A percentile compares a stretch with the other conserved stretches of the same genome.
Evolutionary conservation across 306 rosid species (phyloP).

Genomic region (Comarum palustre): DNA sequence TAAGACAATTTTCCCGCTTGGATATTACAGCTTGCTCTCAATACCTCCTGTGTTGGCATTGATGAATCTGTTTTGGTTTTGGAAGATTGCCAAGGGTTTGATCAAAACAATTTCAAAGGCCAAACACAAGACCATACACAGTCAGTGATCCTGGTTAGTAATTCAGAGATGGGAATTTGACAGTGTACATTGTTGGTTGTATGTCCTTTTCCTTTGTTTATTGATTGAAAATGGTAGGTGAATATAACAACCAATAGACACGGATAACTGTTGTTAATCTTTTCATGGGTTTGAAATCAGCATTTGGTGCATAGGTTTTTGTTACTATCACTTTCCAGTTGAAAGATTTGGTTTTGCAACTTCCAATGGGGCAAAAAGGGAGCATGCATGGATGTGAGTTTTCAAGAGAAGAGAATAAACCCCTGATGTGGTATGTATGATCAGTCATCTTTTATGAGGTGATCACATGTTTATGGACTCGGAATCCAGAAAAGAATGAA

Average conservation of each 20-base stretch:
- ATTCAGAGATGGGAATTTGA: constrained; percentile 5
- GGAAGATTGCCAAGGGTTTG: constrained; percentile 88
- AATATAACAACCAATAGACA: neutral
- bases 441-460: neutral
- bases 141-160: constrained; percentile 39
- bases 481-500: neutral
- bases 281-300: constrained; percentile 1
- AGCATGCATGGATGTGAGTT: neutral
- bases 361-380: neutral
- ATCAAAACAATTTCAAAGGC: constrained; percentile 65
- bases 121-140: constrained; percentile 59
- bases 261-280: neutral
- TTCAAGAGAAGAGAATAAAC: neutral
- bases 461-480: neutral
- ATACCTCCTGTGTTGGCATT: constrained; percentile 54
- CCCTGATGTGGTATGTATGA: neutral
- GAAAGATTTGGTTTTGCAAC: constrained; percentile 5
- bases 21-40: constrained; percentile 63
- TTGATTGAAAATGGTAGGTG: constrained; percentile 8
- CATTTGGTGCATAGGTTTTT: neutral
- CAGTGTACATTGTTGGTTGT: constrained; percentile 18
- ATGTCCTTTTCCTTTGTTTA: neutral
- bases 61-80: constrained; percentile 82
- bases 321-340: neutral
- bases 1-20: constrained; percentile 52